Conservation (phyloP, 106 monocot genomes). For the Dactylorhiza incarnata region DNA sequence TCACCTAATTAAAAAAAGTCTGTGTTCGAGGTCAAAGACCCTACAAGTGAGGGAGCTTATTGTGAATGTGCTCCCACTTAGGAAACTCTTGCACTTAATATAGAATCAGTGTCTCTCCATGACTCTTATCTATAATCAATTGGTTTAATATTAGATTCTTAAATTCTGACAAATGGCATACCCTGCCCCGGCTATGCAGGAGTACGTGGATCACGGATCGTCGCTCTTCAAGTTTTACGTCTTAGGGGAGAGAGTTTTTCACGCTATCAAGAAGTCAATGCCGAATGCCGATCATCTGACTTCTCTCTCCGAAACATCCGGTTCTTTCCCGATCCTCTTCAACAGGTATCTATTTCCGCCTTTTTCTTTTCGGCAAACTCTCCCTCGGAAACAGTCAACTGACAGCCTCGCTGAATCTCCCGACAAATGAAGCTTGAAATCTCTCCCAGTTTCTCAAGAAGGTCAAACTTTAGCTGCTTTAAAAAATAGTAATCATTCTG, state of each 20-base stretch:
- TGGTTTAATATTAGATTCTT: too few relatives aligned
- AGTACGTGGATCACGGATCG: slow-evolving; percentile 93
- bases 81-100: too few relatives aligned
- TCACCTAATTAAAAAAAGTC: too few relatives aligned
- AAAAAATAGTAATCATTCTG: slow-evolving; percentile 12
- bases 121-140: too few relatives aligned
- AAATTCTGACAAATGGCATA: too few relatives aligned
- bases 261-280: slow-evolving; percentile 86
- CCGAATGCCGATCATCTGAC: slow-evolving; percentile 72
- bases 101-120: too few relatives aligned
- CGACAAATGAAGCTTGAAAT: slow-evolving; percentile 65
- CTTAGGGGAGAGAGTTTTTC: slow-evolving; percentile 70
- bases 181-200: slow-evolving; percentile 31
- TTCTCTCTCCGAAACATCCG: slow-evolving; percentile 33
- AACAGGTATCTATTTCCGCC: slow-evolving; percentile 47
- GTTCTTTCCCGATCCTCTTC: slow-evolving; percentile 49
- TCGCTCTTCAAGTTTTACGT: slow-evolving; percentile 79
- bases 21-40: too few relatives aligned
- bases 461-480: slow-evolving; percentile 15
- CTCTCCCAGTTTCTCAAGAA: slow-evolving; percentile 54
- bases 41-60: too few relatives aligned
- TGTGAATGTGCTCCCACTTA: too few relatives aligned
- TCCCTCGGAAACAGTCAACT: not conserved
- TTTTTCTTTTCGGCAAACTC: not conserved
- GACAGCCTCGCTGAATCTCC: not conserved